phyloP scores from a whole-genome alignment of 2,329 filamentous ascomycete species.

The Fusarium napiforme region DNA sequence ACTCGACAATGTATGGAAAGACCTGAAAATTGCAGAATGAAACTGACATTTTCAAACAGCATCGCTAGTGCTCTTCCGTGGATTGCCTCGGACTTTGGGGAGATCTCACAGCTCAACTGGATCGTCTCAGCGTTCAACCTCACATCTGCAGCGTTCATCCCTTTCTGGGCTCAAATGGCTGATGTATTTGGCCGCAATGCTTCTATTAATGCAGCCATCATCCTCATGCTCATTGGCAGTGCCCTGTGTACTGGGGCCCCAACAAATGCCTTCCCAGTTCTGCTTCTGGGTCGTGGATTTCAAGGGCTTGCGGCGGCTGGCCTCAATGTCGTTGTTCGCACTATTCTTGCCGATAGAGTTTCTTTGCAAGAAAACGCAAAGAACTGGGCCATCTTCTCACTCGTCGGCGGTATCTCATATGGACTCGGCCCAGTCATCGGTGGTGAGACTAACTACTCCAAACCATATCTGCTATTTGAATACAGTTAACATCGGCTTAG shows the following conservation, averaged over 20 bases:
- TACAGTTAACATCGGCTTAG: constrained; percentile 32
- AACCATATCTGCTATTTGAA: not conserved
- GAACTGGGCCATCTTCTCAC: constrained; percentile 70
- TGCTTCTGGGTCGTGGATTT: constrained; percentile 71
- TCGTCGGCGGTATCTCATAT: constrained; percentile 70
- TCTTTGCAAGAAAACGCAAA: constrained; percentile 69
- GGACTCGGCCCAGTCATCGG: constrained; percentile 71
- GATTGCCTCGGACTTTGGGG: constrained; percentile 72
- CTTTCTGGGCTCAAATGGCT: constrained; percentile 71
- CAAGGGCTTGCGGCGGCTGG: constrained; percentile 72
- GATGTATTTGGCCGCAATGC: constrained; percentile 73
- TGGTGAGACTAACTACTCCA: constrained; percentile 44
- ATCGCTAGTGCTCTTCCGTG: constrained; percentile 55
- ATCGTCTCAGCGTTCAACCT: constrained; percentile 77
- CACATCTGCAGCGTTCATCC: constrained; percentile 74
- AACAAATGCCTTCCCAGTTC: constrained; percentile 63
- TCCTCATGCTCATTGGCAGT: constrained; percentile 69
- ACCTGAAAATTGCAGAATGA: not conserved
- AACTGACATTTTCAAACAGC: constrained; percentile 33
- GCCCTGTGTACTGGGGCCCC: constrained; percentile 70
- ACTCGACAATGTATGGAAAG: constrained; percentile 66
- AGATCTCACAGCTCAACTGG: constrained; percentile 72
- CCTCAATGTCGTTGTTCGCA: constrained; percentile 68
- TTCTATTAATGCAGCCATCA: constrained; percentile 66
- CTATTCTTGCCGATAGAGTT: constrained; percentile 74